Percentiles rank a stretch among this genome's conserved stretches.
Evolutionary conservation across 2,329 filamentous ascomycete genomes (phyloP).

Genomic region (Colletotrichum sp.): DNA sequence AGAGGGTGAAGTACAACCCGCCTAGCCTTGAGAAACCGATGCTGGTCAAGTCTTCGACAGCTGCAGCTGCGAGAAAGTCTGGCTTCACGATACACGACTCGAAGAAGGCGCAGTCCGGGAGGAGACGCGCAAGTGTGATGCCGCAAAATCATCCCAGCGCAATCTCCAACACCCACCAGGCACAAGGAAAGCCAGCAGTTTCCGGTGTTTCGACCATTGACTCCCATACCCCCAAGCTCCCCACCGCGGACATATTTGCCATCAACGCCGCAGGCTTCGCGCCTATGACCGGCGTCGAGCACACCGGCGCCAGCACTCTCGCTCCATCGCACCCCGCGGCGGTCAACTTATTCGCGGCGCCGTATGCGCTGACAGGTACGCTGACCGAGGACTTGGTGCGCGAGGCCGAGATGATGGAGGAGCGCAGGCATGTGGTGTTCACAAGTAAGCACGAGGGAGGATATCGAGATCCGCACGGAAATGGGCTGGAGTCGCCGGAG

Average conservation of each 20-base stretch:
- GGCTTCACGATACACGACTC: not conserved
- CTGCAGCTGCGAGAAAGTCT: not conserved
- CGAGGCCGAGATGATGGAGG: not conserved
- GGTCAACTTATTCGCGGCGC: not conserved
- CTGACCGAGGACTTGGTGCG: not conserved
- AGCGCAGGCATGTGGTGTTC: not conserved
- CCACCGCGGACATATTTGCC: not conserved
- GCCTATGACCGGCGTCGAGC: not conserved
- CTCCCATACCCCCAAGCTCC: not conserved
- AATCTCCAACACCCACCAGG: not conserved
- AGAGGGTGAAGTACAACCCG: not conserved
- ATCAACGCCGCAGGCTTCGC: not conserved
- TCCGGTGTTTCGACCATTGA: not conserved
- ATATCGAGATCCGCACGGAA: not conserved
- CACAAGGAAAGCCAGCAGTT: not conserved
- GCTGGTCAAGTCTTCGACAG: not conserved
- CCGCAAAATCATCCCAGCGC: not conserved
- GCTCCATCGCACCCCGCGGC: not conserved
- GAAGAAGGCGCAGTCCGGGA: not conserved
- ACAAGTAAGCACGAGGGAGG: fast-evolving
- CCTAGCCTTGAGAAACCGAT: not conserved
- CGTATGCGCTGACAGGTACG: not conserved
- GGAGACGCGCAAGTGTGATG: not conserved
- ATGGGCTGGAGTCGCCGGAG: not conserved
- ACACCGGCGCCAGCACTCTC: not conserved